phyloP scores from a whole-genome alignment of 768 basidiomycete genomes.

The Auriscalpium vulgare region DNA sequence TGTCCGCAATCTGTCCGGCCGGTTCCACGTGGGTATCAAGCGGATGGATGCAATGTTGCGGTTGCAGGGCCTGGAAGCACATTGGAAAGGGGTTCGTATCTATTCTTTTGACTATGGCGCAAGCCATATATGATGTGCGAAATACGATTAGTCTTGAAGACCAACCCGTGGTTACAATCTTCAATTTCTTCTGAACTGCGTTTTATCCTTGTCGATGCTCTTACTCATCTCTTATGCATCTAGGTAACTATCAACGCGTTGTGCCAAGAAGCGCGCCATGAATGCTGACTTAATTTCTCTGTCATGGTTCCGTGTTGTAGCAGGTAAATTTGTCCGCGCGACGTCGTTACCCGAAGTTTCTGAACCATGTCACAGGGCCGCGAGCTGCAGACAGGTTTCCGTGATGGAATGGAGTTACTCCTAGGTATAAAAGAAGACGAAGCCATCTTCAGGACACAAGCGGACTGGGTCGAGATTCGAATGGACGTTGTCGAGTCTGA shows the following conservation, averaged over 20 bases:
- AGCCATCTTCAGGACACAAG: conserved; percentile 4
- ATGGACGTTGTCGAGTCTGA: conserved; percentile 57
- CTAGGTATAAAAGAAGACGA: conserved; percentile 44
- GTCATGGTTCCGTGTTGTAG: too few species aligned
- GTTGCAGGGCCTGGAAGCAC: conserved; percentile 68
- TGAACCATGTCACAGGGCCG: conserved; percentile 36
- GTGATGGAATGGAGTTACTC: conserved; percentile 70
- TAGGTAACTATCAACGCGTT: too few species aligned
- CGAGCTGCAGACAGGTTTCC: conserved; percentile 72
- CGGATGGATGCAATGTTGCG: conserved; percentile 80
- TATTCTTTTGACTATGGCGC: conserved; percentile 3
- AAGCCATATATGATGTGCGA: conserved; percentile 40
- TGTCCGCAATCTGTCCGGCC: conserved; percentile 52
- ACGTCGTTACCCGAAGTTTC: not conserved
- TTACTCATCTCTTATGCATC: not conserved
- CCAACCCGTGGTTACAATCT: conserved; percentile 59
- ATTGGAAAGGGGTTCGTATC: conserved; percentile 61
- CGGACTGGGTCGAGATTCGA: conserved; percentile 21
- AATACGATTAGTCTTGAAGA: conserved; percentile 96
- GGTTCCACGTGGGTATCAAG: conserved; percentile 61
- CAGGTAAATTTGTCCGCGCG: not conserved
- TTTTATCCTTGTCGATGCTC: conserved; percentile 11
- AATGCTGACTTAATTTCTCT: not conserved
- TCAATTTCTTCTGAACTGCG: conserved; percentile 18
- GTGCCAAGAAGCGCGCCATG: too few species aligned